A percentile compares a stretch with the other conserved stretches of the same genome.
phyloP scores from a whole-genome alignment of 2,329 filamentous ascomycete species.

The Botryosphaeria dothidea region DNA sequence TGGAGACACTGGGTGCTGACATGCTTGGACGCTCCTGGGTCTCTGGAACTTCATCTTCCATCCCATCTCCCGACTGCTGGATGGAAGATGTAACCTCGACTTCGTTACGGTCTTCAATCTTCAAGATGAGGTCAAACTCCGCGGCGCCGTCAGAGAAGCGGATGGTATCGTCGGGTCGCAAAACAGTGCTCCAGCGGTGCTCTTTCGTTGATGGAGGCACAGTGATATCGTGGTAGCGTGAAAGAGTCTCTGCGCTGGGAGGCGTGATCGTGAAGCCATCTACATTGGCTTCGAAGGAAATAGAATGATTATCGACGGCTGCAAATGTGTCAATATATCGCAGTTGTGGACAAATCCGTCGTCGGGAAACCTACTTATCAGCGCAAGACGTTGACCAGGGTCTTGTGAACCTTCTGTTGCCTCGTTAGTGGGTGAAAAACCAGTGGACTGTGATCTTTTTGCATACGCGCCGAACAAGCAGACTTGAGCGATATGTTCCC shows the following conservation, averaged over 20 bases:
- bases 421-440: background rate
- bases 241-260: background rate
- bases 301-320: background rate
- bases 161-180: background rate
- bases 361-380: background rate
- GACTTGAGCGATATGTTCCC: background rate
- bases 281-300: background rate
- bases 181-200: background rate
- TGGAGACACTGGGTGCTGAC: background rate
- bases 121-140: background rate
- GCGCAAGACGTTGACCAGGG: background rate
- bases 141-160: background rate
- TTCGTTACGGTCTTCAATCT: background rate
- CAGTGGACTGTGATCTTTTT: background rate
- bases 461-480: background rate
- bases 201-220: background rate
- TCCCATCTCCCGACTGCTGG: background rate
- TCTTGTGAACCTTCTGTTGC: background rate
- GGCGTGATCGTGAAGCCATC: background rate
- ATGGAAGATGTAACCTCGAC: conserved; percentile 2
- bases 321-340: background rate
- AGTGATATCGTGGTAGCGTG: background rate
- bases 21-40: background rate
- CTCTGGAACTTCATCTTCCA: background rate
- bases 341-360: background rate